Conservation (phyloP, 257 asterid species). For the Cinchona pubescens region DNA sequence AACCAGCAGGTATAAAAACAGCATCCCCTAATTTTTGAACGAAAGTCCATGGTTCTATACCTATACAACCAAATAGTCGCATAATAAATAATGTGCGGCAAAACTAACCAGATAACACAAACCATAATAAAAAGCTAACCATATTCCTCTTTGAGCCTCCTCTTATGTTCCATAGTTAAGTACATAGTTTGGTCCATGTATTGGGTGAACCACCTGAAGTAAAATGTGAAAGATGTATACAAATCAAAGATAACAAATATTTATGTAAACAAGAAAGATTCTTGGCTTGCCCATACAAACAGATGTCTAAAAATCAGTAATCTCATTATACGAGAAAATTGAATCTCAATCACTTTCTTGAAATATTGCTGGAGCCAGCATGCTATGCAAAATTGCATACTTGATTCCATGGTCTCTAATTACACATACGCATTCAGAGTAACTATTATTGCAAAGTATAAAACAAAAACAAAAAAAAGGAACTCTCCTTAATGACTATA, state of each 20-base stretch:
- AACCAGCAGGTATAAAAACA: conserved; percentile 86
- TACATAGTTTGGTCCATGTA: conserved; percentile 89
- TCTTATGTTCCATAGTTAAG: conserved; percentile 72
- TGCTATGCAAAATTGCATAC: background rate
- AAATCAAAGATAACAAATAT: background rate
- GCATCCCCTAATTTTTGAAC: conserved; percentile 84
- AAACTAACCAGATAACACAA: background rate
- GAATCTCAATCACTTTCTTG: background rate
- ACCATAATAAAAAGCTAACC: conserved; percentile 40
- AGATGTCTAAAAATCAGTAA: background rate
- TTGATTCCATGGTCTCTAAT: no score
- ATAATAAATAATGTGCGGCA: conserved; percentile 7
- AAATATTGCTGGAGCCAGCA: background rate
- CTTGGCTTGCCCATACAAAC: background rate
- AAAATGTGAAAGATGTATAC: background rate
- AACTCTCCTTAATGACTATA: background rate
- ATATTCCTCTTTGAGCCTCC: conserved; percentile 72
- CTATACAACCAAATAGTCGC: conserved; percentile 33
- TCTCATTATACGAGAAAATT: background rate
- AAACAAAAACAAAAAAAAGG: background rate
- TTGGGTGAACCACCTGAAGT: conserved; percentile 72
- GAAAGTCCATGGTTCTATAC: conserved; percentile 90
- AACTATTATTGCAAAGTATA: background rate
- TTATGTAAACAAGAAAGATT: background rate
- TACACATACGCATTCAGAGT: background rate